Base-by-base conservation (phyloP, 164 flowering plant genomes). In the Piper betle region DNA sequence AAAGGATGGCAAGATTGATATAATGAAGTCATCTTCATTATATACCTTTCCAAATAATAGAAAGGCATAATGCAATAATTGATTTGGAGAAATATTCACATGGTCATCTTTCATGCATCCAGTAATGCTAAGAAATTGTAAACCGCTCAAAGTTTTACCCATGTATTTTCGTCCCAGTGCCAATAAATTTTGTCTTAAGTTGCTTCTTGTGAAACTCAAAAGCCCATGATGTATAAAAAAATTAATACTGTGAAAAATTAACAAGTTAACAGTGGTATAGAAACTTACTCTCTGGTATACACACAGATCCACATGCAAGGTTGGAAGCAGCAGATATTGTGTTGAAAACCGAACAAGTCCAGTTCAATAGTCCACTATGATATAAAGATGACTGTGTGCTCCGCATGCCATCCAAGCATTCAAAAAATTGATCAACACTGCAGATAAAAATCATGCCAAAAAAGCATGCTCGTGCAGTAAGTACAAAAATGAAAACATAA, bases 381-480 rank as follows among this genome's bases (percentile, higher is more conserved):
- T 88, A 91, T 57, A 87, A 66, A 63, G 91, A 84, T 53, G 90
- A 79, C 59, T 88, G 97, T 53, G 84, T 84, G 64, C 68, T 81
- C 69, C 96, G 81, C 80, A 94, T 72, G 62, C 65, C 99, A 81
- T 94, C 99, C 68, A 88, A 78, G 55, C 97, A 94, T 69, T 88
- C 96, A 68, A 94, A 94, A 71, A 94, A 94, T 62, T 88, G 96
- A 66, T 94, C 88, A 66, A 94, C 74, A 55, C 99, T 94, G 93
- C 76, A 75, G 67, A 62, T 69, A 11, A 65, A 53, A 50, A 18
- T 42, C 68, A 68, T 37, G 58, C 63, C 38, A 55, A 39, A 39
- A 2, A 25, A 55, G 39, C 7, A 25, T 53, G 33, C 33, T 53
- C 17, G 19, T 5, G n/a, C 38, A 9, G 9, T 33, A 6, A 25